Conservation (phyloP, 345 rosid genomes). For the Eucalyptus polybractea region DNA sequence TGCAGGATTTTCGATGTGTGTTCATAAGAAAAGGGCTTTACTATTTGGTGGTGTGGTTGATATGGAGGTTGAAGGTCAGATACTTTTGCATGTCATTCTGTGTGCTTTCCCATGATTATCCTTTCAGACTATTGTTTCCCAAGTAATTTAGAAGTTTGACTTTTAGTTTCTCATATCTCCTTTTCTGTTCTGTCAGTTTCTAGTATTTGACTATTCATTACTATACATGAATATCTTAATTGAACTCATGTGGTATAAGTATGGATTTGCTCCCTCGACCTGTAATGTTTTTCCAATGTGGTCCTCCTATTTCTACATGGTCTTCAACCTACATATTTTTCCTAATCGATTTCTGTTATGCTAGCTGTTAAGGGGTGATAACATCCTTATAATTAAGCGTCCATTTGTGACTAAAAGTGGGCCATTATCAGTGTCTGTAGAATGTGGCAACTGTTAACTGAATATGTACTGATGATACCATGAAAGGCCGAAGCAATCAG, state of each 20-base stretch:
- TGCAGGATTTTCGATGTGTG: constrained; percentile 87
- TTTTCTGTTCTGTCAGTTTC: neutral
- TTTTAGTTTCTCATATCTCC: neutral
- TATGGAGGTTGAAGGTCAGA: constrained; percentile 86
- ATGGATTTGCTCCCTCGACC: neutral
- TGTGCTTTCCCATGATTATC: neutral
- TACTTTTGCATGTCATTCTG: neutral
- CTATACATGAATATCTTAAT: neutral
- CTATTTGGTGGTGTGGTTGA: constrained; percentile 94
- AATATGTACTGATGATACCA: neutral
- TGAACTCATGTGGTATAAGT: neutral
- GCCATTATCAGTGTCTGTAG: neutral
- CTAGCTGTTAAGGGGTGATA: neutral
- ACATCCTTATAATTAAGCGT: neutral
- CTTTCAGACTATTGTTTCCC: neutral
- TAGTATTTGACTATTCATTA: neutral
- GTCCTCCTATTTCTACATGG: neutral
- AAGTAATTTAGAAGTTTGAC: neutral
- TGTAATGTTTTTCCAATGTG: neutral
- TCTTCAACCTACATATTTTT: neutral
- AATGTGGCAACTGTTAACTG: neutral
- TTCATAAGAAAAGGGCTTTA: constrained; percentile 93
- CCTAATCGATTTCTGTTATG: neutral
- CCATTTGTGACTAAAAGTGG: neutral
- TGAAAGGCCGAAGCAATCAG: neutral